Conservation (phyloP, 371 early-diverging fungal species). For the Batrachochytrium dendrobatidis region DNA sequence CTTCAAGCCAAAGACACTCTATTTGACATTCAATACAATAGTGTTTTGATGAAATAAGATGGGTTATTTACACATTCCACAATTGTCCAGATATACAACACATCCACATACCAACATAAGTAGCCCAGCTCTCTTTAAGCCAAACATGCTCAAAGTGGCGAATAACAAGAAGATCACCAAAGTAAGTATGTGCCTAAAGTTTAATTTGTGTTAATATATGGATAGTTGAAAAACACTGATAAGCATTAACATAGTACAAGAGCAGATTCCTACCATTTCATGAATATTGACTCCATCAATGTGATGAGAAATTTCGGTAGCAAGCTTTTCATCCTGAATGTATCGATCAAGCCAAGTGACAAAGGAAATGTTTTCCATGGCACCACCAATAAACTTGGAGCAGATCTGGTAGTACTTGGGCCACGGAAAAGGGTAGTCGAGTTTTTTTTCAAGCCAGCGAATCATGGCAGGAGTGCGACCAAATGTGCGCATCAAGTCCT, state of each 20-base stretch:
- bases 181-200: slow-evolving; percentile 46
- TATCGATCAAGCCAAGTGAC: slow-evolving; percentile 30
- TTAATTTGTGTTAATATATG: not conserved
- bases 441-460: slow-evolving; percentile 43
- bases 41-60: too few species aligned
- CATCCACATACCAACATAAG: slow-evolving; percentile 28
- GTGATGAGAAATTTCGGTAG: slow-evolving; percentile 5
- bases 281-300: slow-evolving; percentile 43
- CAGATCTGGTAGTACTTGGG: slow-evolving; percentile 46
- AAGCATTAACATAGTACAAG: not conserved
- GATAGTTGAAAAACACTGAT: not conserved
- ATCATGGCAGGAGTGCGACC: slow-evolving; percentile 47
- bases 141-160: slow-evolving; percentile 59
- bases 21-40: too few species aligned
- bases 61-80: too few species aligned
- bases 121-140: slow-evolving; percentile 61
- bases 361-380: slow-evolving; percentile 56
- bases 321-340: slow-evolving; percentile 29
- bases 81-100: slow-evolving; percentile 31
- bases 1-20: slow-evolving; percentile 38
- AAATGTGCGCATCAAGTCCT: slow-evolving; percentile 35
- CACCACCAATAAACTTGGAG: slow-evolving; percentile 26
- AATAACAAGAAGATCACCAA: slow-evolving; percentile 51
- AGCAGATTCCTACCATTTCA: slow-evolving; percentile 34
- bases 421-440: slow-evolving; percentile 45